Evolutionary conservation across 2,329 filamentous ascomycete genomes (phyloP), one percentile per base, ranked within the genome.

Genomic region (Penicillium hordei): DNA sequence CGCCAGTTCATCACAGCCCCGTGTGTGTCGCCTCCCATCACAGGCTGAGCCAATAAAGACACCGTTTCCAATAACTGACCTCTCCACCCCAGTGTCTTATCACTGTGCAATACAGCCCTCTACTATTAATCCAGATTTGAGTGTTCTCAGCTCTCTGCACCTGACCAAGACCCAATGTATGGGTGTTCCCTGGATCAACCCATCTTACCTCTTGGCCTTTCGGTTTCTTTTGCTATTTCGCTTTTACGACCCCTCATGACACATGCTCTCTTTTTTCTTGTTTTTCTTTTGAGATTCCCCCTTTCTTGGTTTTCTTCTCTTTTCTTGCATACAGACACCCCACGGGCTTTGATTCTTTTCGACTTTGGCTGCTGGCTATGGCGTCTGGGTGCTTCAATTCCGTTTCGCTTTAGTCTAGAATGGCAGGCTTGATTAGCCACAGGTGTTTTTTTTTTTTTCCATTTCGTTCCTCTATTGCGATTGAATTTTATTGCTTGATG

Each of bases 211-310:
- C 12, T 43, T 39, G 33, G 25, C 38, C 12, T 39, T 44, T 46
- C 21, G 25, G 17, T 36, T 43, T 27, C 29, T 17, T n/a, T 34
- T 33, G 29, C 31, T 36, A 36, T 53, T 38, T 48, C 44, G 42
- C 52, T 34, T 34, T 46, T 40, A 55, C 42, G 48, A 64, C 48
- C 44, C 54, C 19, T 60, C 19, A 62, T 34, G 61, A 62, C 52
- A 49, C 52, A 29, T 57, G 62, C 52, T 52, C 9, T 38, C 17
- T 36, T n/a, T 19, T n/a, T 36, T 23, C 21, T n/a, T 36, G 3
- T 38, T 38, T 61, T 48, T 34, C 50, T 54, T 58, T 53, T 60
- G 55, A 59, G 48, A 64, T 68, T 54, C 61, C 62, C 58, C 52
- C 29, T 17, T 50, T 17, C 2, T 51, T 44, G 15, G 1, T 57